Conservation (phyloP, 305 asterid genomes). For the Rubia tinctorum region DNA sequence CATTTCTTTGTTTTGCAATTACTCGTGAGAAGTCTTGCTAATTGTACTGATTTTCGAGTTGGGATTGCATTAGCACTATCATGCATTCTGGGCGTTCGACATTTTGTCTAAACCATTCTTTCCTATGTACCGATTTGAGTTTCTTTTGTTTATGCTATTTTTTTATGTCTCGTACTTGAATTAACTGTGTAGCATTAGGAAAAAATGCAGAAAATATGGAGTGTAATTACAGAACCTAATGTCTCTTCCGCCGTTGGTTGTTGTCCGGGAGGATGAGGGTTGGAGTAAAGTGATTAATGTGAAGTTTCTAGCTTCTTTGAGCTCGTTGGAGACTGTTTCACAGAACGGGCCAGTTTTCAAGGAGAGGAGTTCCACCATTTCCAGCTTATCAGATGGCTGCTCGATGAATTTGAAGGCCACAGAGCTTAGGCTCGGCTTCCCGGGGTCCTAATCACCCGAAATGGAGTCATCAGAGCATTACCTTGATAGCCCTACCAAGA, state of each 20-base stretch:
- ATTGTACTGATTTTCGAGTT: no score
- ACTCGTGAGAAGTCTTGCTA: no score
- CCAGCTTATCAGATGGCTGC: no score
- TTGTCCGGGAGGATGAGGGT: conserved; percentile 37
- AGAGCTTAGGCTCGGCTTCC: conserved; percentile 35
- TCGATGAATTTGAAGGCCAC: no score
- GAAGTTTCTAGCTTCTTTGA: conserved; percentile 39
- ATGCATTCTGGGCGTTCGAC: no score
- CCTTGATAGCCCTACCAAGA: neutral
- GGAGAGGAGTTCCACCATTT: conserved; percentile 25
- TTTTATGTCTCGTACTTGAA: no score
- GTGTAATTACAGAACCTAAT: conserved; percentile 33
- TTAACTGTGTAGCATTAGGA: neutral
- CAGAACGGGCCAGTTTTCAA: conserved; percentile 39
- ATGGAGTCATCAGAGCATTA: conserved; percentile 21
- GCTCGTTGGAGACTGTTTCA: conserved; percentile 37
- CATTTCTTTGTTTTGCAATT: neutral
- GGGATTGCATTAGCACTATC: no score
- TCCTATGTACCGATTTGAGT: no score
- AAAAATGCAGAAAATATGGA: conserved; percentile 8
- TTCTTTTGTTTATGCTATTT: no score
- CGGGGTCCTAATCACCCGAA: conserved; percentile 43
- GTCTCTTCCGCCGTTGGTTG: conserved; percentile 48
- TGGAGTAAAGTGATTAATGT: conserved; percentile 36
- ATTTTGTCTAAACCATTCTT: no score